phyloP scores from a whole-genome alignment of 2,329 filamentous ascomycete species.

The Coniella lustricola region DNA sequence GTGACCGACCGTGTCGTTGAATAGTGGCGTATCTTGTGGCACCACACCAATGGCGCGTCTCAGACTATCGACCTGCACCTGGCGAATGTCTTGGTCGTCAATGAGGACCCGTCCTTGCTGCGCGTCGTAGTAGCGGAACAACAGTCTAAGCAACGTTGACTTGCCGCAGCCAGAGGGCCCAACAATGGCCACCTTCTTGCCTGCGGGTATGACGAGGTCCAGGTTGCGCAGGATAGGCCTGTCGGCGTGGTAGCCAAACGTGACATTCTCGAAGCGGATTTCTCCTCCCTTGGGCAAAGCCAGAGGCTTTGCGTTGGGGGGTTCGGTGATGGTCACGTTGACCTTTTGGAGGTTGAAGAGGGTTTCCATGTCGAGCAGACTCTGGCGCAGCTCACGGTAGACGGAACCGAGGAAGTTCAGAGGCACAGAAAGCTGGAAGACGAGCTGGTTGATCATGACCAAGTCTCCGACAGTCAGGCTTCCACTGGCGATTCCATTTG shows the following conservation, averaged over 20 bases:
- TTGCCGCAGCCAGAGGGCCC: slow-evolving; percentile 95
- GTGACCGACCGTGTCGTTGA: slow-evolving; percentile 93
- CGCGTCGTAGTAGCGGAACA: slow-evolving; percentile 93
- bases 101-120: slow-evolving; percentile 80
- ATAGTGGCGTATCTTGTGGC: slow-evolving; percentile 91
- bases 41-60: slow-evolving; percentile 87
- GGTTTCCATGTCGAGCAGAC: slow-evolving; percentile 95
- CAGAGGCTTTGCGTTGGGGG: slow-evolving; percentile 65
- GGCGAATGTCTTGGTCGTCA: slow-evolving; percentile 85
- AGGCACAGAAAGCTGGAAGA: slow-evolving; percentile 94
- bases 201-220: slow-evolving; percentile 82
- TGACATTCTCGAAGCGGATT: slow-evolving; percentile 86
- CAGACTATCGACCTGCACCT: slow-evolving; percentile 75
- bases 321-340: slow-evolving; percentile 78
- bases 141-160: slow-evolving; percentile 79
- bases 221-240: slow-evolving; percentile 82
- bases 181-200: slow-evolving; percentile 92
- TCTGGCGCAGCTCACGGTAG: slow-evolving; percentile 91
- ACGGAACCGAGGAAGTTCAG: slow-evolving; percentile 98
- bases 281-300: slow-evolving; percentile 70
- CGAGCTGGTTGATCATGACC: slow-evolving; percentile 97
- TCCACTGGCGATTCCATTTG: slow-evolving; percentile 77
- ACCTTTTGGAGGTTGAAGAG: slow-evolving; percentile 97
- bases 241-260: slow-evolving; percentile 83
- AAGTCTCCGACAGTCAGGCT: slow-evolving; percentile 86